Percentiles rank a stretch among this genome's conserved stretches.
These are phyloP conservation scores for Pezicula carpinea DNA, from an alignment of 2,329 filamentous ascomycete species.

Conservation along the genomic window DNA sequence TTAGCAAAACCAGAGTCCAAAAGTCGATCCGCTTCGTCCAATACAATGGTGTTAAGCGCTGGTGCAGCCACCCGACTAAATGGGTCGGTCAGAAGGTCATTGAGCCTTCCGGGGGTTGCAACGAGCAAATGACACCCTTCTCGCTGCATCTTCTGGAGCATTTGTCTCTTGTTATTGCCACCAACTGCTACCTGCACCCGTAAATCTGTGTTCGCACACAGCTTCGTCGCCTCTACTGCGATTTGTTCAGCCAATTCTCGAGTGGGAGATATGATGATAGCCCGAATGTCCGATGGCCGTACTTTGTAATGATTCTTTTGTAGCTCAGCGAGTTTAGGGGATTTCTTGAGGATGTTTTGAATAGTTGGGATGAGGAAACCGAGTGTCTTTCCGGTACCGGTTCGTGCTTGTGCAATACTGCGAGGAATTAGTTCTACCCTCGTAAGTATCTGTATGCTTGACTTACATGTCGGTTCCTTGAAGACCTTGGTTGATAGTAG, in stretches of 20 bases:
- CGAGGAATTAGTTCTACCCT: slow-evolving; percentile 8
- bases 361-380: slow-evolving; percentile 86
- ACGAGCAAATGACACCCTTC: slow-evolving; percentile 89
- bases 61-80: slow-evolving; percentile 29
- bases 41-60: slow-evolving; percentile 82
- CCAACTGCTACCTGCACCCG: slow-evolving; percentile 77
- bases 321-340: slow-evolving; percentile 43
- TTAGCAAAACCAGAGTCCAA: slow-evolving; percentile 82
- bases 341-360: slow-evolving; percentile 72
- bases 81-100: slow-evolving; percentile 67
- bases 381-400: slow-evolving; percentile 93
- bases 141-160: slow-evolving; percentile 30
- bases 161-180: slow-evolving; percentile 67
- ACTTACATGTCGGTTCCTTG: slow-evolving; percentile 46
- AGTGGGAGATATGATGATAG: slow-evolving; percentile 73
- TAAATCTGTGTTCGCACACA: slow-evolving; percentile 24
- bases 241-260: slow-evolving; percentile 81
- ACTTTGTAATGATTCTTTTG: slow-evolving; percentile 28
- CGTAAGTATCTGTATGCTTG: neutral
- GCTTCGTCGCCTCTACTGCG: slow-evolving; percentile 63
- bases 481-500: slow-evolving; percentile 77
- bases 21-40: slow-evolving; percentile 98
- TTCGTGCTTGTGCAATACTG: slow-evolving; percentile 90
- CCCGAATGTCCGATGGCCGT: slow-evolving; percentile 57
- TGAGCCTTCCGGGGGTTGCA: slow-evolving; percentile 82